Percentiles rank a stretch among this genome's conserved stretches.
phyloP scores from a whole-genome alignment of 371 early-diverging fungal genomes.

The Rhizopus stolonifer region DNA sequence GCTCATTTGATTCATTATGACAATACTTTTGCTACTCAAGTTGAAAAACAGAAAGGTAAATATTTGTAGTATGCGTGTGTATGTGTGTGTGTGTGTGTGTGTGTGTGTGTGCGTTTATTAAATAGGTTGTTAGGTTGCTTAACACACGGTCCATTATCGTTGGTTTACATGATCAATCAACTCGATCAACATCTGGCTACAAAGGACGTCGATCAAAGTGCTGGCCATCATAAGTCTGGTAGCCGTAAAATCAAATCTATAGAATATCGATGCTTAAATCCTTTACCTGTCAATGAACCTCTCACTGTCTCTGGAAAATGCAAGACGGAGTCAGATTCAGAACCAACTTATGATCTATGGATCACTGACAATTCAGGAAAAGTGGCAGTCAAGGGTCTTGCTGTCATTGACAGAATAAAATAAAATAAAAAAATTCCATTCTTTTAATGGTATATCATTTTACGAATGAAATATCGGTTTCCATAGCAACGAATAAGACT shows the following conservation, averaged over 20 bases:
- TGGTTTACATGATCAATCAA: constrained; percentile 65
- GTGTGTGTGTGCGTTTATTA: no score
- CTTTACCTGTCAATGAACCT: no score
- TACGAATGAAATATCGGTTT: no score
- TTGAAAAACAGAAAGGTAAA: constrained; percentile 68
- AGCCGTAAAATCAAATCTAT: constrained; percentile 42
- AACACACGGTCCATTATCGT: constrained; percentile 78
- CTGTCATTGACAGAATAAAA: constrained; percentile 4
- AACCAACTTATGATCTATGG: no score
- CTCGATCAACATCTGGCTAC: constrained; percentile 43
- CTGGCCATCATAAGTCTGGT: background rate
- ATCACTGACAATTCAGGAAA: no score
- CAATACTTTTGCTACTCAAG: constrained; percentile 59
- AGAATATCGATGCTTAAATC: constrained; percentile 64
- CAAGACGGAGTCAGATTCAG: no score
- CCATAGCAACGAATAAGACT: no score
- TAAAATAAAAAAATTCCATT: background rate
- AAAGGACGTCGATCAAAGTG: background rate
- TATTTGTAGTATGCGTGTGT: background rate
- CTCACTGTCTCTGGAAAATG: no score
- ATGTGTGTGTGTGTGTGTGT: background rate
- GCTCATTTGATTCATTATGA: constrained; percentile 86
- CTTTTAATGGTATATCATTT: no score
- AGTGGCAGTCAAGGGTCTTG: no score
- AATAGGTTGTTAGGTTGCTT: constrained; percentile 47